Conservation (phyloP, 2,329 filamentous ascomycete species). For the Mycogone perniciosa region DNA sequence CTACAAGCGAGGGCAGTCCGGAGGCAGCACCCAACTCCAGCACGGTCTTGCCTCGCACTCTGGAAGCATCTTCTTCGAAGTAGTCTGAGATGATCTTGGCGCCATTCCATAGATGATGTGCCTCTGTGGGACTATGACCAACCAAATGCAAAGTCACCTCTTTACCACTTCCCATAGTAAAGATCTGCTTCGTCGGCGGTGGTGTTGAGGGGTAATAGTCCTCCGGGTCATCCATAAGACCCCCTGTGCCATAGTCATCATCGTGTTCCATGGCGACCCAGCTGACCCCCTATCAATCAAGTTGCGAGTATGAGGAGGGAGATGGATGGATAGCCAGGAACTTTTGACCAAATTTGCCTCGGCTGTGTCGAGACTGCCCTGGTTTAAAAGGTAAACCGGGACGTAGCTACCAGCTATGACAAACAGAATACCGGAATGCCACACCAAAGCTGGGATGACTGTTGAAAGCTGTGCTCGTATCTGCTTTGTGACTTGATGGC, state of each 20-base stretch:
- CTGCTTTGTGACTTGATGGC: not conserved
- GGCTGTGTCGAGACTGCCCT: too few relatives aligned
- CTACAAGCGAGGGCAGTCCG: constrained; percentile 74
- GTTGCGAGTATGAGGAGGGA: not conserved
- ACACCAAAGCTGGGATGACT: too few relatives aligned
- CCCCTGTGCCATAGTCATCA: constrained; percentile 33
- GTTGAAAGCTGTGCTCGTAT: not conserved
- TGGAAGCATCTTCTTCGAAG: constrained; percentile 61
- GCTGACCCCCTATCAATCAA: not conserved
- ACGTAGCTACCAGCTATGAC: too few relatives aligned
- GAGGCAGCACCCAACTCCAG: constrained; percentile 87
- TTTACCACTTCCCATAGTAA: constrained; percentile 61
- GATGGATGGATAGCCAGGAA: too few relatives aligned
- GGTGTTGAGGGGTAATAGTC: constrained; percentile 76
- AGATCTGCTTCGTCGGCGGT: constrained; percentile 64
- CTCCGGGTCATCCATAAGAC: constrained; percentile 73
- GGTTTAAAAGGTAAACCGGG: too few relatives aligned
- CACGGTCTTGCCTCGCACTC: constrained; percentile 63
- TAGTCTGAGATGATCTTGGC: constrained; percentile 71
- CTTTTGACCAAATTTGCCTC: too few relatives aligned
- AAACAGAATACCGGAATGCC: too few relatives aligned
- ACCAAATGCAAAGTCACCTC: constrained; percentile 69
- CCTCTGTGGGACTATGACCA: constrained; percentile 83
- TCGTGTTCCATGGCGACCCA: constrained; percentile 26
- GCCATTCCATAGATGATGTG: constrained; percentile 88